Conservation (phyloP, 2,329 filamentous ascomycete genomes). For the Colletotrichum sp. region DNA sequence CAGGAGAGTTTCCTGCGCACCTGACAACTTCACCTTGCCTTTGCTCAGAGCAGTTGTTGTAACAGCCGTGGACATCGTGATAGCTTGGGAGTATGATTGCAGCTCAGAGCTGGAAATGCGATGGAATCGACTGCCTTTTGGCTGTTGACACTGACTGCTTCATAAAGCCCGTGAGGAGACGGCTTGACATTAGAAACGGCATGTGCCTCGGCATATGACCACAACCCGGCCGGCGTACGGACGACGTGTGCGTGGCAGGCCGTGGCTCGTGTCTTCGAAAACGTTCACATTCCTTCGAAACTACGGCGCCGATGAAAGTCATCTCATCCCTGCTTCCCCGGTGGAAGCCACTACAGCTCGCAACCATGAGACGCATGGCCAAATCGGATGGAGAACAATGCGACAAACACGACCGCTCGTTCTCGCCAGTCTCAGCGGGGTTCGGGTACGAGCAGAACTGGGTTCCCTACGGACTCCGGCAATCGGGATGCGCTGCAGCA, state of each 20-base stretch:
- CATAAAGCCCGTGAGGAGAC: not conserved
- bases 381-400: not conserved
- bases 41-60: not conserved
- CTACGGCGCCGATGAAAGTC: not conserved
- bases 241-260: not conserved
- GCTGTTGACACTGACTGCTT: not conserved
- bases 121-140: not conserved
- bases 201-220: not conserved
- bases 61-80: not conserved
- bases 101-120: accelerated
- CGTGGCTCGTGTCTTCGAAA: not conserved
- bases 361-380: not conserved
- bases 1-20: slow-evolving; percentile 22
- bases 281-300: not conserved
- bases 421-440: not conserved
- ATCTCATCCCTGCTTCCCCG: not conserved
- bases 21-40: slow-evolving; percentile 8
- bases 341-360: not conserved
- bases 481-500: not conserved
- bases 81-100: not conserved
- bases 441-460: not conserved
- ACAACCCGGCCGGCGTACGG: not conserved
- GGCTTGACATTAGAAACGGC: not conserved
- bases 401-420: not conserved
- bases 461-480: not conserved